These are phyloP conservation scores for Leccinum subtestaceum DNA, from an alignment of 768 basidiomycete species.

Conservation along the genomic window DNA sequence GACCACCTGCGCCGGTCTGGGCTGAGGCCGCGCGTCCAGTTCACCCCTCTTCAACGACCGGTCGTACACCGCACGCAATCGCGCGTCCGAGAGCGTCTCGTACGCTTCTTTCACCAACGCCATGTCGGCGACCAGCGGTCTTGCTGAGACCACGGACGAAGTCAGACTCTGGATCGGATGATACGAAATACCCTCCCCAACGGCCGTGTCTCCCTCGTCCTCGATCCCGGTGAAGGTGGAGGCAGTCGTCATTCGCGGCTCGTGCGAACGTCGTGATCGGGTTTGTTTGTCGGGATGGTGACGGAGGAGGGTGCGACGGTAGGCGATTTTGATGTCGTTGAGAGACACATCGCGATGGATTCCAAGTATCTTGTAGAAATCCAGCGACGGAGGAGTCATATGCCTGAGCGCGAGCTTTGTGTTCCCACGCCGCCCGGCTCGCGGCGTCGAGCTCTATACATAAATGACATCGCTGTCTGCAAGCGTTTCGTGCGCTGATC, in stretches of 20 bases:
- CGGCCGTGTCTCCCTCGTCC: constrained; percentile 20
- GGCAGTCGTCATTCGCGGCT: background rate
- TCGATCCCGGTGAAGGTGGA: background rate
- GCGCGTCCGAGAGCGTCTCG: constrained; percentile 50
- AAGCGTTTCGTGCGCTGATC: no score
- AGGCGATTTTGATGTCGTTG: constrained; percentile 64
- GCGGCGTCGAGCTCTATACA: no score
- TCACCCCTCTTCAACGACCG: constrained; percentile 10
- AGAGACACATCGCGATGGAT: constrained; percentile 47
- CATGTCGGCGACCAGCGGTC: constrained; percentile 38
- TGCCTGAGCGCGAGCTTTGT: no score
- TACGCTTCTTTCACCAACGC: constrained; percentile 68
- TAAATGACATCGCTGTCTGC: no score
- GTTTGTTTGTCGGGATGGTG: constrained; percentile 62
- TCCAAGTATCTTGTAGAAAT: constrained; percentile 63
- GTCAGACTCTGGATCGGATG: background rate
- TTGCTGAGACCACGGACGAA: background rate
- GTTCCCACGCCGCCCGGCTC: no score
- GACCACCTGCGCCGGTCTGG: constrained; percentile 73
- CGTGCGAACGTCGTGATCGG: background rate
- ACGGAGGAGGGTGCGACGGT: constrained; percentile 61
- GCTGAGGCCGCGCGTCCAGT: constrained; percentile 20
- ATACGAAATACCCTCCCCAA: background rate
- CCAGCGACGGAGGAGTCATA: constrained; percentile 13
- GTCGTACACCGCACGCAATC: constrained; percentile 54